These are phyloP conservation scores for Gnaphalium uliginosum DNA, from an alignment of 129 eudicot species.

Conservation along the genomic window DNA sequence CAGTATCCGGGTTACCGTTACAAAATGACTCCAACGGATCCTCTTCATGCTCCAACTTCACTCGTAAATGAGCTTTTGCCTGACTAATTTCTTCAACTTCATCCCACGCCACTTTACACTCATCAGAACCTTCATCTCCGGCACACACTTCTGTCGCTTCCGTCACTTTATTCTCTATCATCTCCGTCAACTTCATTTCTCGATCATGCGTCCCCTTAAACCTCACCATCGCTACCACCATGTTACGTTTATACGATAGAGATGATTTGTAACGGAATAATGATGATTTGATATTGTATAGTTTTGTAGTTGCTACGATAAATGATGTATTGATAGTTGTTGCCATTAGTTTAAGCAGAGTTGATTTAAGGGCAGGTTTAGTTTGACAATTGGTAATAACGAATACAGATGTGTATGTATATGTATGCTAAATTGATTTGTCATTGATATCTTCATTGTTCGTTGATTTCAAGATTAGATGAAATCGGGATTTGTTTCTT, in stretches of 20 bases:
- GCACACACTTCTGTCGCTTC: slow-evolving; percentile 42
- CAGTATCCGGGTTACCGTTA: slow-evolving; percentile 35
- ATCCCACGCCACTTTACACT: slow-evolving; percentile 57
- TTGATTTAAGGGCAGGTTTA: too few relatives aligned
- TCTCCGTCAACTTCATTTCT: slow-evolving; percentile 43
- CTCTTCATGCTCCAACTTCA: slow-evolving; percentile 38
- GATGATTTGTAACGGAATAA: neutral
- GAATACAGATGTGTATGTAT: slow-evolving; percentile 1
- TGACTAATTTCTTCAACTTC: slow-evolving; percentile 56
- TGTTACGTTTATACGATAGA: too few relatives aligned
- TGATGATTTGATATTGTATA: slow-evolving; percentile 15
- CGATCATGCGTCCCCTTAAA: slow-evolving; percentile 42
- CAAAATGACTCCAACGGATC: slow-evolving; percentile 44
- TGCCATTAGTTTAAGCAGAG: slow-evolving; percentile 25
- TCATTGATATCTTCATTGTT: slow-evolving; percentile 25
- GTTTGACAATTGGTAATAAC: neutral
- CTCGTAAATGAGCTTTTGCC: slow-evolving; percentile 48
- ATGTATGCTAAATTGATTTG: slow-evolving; percentile 11
- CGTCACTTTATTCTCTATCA: slow-evolving; percentile 47
- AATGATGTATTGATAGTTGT: slow-evolving; percentile 7
- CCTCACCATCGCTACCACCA: neutral
- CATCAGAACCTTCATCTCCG: slow-evolving; percentile 43
- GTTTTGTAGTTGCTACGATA: slow-evolving; percentile 8
- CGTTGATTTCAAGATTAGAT: slow-evolving; percentile 35
- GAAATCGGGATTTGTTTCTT: slow-evolving; percentile 26